Conservation (phyloP, 306 rosid species). For the Erythrophleum fordii region DNA sequence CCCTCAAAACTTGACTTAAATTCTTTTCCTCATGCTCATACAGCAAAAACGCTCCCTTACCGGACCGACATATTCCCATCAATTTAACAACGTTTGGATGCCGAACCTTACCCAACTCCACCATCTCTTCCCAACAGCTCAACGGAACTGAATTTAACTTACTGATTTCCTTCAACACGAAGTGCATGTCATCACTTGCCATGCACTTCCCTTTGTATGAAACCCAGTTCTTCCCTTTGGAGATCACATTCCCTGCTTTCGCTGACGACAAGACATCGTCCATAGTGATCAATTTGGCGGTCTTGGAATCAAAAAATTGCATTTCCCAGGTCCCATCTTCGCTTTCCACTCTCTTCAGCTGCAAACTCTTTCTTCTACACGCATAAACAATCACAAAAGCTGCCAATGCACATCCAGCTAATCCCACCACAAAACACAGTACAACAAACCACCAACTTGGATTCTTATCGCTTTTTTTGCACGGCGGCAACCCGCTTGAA, state of each 20-base stretch:
- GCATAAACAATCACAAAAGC: slow-evolving; percentile 36
- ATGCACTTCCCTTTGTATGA: slow-evolving; percentile 56
- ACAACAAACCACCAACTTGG: slow-evolving; percentile 54
- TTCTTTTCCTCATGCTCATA: slow-evolving; percentile 54
- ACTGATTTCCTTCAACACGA: slow-evolving; percentile 57
- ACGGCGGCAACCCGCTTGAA: slow-evolving; percentile 63
- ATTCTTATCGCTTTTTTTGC: slow-evolving; percentile 44
- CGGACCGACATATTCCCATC: slow-evolving; percentile 61
- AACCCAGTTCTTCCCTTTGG: slow-evolving; percentile 52
- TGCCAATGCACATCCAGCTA: slow-evolving; percentile 40
- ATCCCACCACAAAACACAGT: slow-evolving; percentile 43
- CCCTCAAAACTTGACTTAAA: slow-evolving; percentile 50
- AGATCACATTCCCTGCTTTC: slow-evolving; percentile 52
- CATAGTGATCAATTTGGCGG: slow-evolving; percentile 45
- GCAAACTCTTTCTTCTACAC: slow-evolving; percentile 46
- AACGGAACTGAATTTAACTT: slow-evolving; percentile 43
- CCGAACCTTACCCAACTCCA: slow-evolving; percentile 53
- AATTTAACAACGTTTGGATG: slow-evolving; percentile 65
- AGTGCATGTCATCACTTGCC: slow-evolving; percentile 45
- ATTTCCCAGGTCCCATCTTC: slow-evolving; percentile 74
- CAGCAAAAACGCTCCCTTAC: slow-evolving; percentile 63
- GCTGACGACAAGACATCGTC: slow-evolving; percentile 56
- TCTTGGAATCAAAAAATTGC: slow-evolving; percentile 56
- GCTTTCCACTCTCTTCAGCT: slow-evolving; percentile 53
- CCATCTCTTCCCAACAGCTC: slow-evolving; percentile 61